These are phyloP conservation scores for Berkeleyomyces rouxiae DNA, from an alignment of 2,329 filamentous ascomycete species.

Conservation along the genomic window DNA sequence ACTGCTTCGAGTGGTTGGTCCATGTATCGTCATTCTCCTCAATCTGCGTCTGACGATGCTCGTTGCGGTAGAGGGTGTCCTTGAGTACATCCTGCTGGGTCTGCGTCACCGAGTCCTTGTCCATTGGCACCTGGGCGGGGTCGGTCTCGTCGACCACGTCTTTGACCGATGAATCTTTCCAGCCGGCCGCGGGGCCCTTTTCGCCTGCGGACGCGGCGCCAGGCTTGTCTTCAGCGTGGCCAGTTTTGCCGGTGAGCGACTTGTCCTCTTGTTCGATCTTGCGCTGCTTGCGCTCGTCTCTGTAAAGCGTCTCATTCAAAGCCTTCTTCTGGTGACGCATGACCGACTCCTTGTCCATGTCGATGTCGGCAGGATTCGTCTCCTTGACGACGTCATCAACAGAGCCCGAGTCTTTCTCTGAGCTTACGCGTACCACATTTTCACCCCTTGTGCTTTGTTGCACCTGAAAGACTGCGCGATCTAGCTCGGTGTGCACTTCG, in stretches of 20 bases:
- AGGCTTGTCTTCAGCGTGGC: not conserved
- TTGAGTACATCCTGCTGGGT: not conserved
- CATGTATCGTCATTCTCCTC: not conserved
- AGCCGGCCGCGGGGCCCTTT: not conserved
- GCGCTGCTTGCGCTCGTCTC: not conserved
- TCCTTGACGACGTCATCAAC: not conserved
- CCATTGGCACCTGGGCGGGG: not conserved
- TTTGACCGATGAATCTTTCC: not conserved
- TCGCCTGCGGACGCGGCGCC: not conserved
- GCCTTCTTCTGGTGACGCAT: not conserved
- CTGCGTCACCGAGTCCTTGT: not conserved
- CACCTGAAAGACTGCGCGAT: conserved; percentile 62
- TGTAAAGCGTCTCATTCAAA: not conserved
- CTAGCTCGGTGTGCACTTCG: conserved; percentile 54
- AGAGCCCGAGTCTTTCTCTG: not conserved
- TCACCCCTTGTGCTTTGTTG: conserved; percentile 31
- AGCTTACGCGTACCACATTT: conserved; percentile 16
- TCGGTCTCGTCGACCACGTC: not conserved
- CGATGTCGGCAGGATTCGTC: not conserved
- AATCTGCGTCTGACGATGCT: not conserved
- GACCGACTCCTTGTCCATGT: not conserved
- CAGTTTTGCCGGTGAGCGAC: not conserved
- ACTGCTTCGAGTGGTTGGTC: not conserved
- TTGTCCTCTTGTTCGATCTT: not conserved
- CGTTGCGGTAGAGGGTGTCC: not conserved